Conservation (phyloP, 1,139 yeast genomes). For the Kodamaea suecica region DNA sequence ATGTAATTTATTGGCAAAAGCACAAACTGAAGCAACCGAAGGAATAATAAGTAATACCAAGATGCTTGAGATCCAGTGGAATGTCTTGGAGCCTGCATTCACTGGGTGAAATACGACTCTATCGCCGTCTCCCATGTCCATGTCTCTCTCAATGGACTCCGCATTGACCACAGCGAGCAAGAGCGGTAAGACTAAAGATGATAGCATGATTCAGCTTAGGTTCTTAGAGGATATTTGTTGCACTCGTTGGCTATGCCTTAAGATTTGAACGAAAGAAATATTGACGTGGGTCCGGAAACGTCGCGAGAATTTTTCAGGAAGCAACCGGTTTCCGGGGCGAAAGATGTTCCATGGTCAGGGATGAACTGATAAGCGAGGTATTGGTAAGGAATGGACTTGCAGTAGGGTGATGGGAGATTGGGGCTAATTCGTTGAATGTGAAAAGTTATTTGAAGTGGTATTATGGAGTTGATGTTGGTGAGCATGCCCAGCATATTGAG, state of each 20-base stretch:
- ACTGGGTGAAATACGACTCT: slow-evolving; percentile 41
- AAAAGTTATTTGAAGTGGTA: no score
- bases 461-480: no score
- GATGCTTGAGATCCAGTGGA: slow-evolving; percentile 62
- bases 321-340: no score
- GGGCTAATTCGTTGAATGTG: no score
- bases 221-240: background rate
- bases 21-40: slow-evolving; percentile 50
- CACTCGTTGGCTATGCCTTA: no score
- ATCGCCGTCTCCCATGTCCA: slow-evolving; percentile 35
- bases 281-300: background rate
- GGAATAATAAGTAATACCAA: slow-evolving; percentile 49
- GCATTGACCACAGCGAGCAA: slow-evolving; percentile 1
- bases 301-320: background rate
- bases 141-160: no score
- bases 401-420: no score
- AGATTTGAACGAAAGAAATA: background rate
- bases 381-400: no score
- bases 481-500: no score
- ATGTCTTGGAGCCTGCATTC: slow-evolving; percentile 51
- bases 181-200: background rate
- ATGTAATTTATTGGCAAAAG: slow-evolving; percentile 51
- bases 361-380: no score
- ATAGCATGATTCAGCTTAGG: background rate
- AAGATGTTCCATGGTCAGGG: no score